Conservation (phyloP, 2,329 filamentous ascomycete genomes). For the Sporothrix humicola region DNA sequence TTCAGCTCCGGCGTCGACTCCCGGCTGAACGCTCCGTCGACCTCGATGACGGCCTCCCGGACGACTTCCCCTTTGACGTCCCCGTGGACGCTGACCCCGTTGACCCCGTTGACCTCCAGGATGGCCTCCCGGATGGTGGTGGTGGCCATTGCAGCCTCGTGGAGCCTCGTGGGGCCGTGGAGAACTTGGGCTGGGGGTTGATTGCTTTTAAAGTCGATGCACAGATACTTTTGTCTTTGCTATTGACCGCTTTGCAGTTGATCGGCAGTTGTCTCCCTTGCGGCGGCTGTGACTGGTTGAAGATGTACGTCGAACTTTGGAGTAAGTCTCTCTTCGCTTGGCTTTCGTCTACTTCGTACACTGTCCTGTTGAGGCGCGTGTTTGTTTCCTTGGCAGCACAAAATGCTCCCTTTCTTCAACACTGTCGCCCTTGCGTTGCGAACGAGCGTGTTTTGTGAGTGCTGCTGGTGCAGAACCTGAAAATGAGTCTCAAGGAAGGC, state of each 20-base stretch:
- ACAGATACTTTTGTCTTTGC: background rate
- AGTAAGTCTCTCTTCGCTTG: constrained; percentile 7
- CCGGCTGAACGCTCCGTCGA: constrained; percentile 27
- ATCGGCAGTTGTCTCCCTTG: background rate
- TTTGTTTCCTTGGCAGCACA: constrained; percentile 7
- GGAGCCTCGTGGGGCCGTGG: constrained; percentile 16
- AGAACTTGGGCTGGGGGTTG: background rate
- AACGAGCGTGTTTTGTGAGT: background rate
- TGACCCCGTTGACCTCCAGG: too few relatives aligned
- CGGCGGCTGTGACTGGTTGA: constrained; percentile 18
- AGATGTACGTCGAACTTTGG: constrained; percentile 2
- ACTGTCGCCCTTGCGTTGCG: constrained; percentile 14
- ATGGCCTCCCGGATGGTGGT: too few relatives aligned
- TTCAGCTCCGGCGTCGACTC: constrained; percentile 58
- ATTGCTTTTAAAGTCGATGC: background rate
- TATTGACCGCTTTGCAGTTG: background rate
- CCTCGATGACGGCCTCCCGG: too few relatives aligned
- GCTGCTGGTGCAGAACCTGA: constrained; percentile 15
- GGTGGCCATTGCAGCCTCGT: constrained; percentile 11
- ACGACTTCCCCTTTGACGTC: too few relatives aligned
- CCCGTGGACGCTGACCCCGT: too few relatives aligned
- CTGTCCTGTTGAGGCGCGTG: constrained; percentile 3
- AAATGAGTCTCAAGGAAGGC: background rate
- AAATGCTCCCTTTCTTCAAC: constrained; percentile 31
- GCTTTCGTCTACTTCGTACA: background rate